Evolutionary conservation across 257 asterid genomes (phyloP).

Genomic region (Solanum acaule): DNA sequence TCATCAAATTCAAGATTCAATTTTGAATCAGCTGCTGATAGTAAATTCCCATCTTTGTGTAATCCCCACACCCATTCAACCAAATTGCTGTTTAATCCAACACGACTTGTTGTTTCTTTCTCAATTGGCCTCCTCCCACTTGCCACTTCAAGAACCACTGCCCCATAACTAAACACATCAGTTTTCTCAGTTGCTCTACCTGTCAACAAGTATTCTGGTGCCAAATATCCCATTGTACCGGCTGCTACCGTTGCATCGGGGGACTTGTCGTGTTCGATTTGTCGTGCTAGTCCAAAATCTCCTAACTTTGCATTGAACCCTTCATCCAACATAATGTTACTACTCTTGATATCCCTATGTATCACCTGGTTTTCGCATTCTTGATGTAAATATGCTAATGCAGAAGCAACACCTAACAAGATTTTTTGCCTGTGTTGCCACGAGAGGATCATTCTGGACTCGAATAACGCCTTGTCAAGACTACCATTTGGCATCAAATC

Average conservation of each 20-base stretch:
- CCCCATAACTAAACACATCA: conserved; percentile 1
- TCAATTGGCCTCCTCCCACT: conserved; percentile 2
- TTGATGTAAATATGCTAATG: conserved; percentile 12
- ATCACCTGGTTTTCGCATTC: conserved; percentile 6
- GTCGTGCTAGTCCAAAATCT: neutral
- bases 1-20: neutral
- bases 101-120: neutral
- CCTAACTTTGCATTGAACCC: conserved; percentile 1
- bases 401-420: conserved; percentile 9
- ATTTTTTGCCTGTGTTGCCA: conserved; percentile 1
- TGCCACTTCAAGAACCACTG: conserved; percentile 2
- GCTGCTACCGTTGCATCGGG: conserved; percentile 1
- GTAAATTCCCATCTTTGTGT: neutral
- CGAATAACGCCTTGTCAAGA: conserved; percentile 1
- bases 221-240: conserved; percentile 2
- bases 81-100: neutral
- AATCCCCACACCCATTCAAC: conserved; percentile 2
- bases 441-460: neutral
- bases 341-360: conserved; percentile 1
- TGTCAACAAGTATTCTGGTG: neutral
- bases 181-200: neutral
- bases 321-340: conserved; percentile 7
- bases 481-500: conserved; percentile 13
- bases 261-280: conserved; percentile 1
- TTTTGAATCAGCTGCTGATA: neutral